Percentiles rank a stretch among this genome's conserved stretches.
Conservation (phyloP, 1,284 basidiomycete genomes). For the Rhodotorula glutinis region DNA sequence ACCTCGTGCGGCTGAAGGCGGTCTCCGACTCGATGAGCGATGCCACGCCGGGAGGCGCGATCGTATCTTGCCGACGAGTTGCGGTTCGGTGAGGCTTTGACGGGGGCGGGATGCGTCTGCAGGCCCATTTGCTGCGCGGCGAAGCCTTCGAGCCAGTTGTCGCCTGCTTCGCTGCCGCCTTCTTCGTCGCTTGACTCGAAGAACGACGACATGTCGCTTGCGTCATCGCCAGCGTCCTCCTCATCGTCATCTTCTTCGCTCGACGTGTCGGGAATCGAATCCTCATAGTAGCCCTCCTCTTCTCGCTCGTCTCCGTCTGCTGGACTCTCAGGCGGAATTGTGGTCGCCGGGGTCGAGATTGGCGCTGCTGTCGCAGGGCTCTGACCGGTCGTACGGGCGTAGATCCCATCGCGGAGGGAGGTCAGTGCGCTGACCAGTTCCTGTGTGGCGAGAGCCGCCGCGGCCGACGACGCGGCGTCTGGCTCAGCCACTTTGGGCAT, state of each 20-base stretch:
- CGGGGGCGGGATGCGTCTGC: neutral
- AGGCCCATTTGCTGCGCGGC: constrained; percentile 15
- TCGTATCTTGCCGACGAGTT: no score
- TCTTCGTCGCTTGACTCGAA: constrained; percentile 17
- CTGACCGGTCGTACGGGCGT: neutral
- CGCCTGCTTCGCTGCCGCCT: neutral
- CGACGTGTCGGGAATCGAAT: constrained; percentile 27
- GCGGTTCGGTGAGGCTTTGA: no score
- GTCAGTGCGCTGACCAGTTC: neutral
- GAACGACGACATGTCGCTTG: constrained; percentile 22
- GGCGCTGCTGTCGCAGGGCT: neutral
- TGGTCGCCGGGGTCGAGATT: neutral
- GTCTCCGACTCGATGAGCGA: neutral
- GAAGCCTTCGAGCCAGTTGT: constrained; percentile 5
- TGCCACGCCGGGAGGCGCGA: neutral
- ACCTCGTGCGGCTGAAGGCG: neutral
- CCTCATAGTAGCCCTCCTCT: constrained; percentile 19
- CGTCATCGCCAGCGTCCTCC: constrained; percentile 6
- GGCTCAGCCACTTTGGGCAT: neutral
- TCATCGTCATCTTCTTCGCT: constrained; percentile 17
- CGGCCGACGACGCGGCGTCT: neutral
- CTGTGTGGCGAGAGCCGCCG: neutral
- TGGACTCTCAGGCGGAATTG: neutral
- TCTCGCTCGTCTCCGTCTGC: constrained; percentile 3
- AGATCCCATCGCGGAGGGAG: neutral